Conservation (phyloP, 371 early-diverging fungal genomes). For the Gilbertella persicaria region DNA sequence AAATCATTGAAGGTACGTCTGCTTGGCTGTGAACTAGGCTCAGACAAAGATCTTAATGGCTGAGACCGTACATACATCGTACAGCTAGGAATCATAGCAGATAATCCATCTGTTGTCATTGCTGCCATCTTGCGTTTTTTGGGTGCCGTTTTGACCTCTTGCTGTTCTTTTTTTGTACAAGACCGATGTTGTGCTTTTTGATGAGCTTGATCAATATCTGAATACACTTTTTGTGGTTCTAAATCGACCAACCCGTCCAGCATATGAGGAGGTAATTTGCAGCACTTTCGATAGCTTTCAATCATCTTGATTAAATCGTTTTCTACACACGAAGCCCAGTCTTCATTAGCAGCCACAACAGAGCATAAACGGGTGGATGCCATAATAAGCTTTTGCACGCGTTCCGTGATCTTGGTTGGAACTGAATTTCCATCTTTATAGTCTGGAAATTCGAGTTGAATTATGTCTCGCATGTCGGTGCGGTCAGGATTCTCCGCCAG, state of each 20-base stretch:
- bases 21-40: conserved; percentile 9
- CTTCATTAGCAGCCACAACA: conserved; percentile 44
- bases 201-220: conserved; percentile 13
- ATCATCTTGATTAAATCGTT: conserved; percentile 37
- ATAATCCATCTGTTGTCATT: background rate
- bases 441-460: background rate
- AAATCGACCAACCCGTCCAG: conserved; percentile 20
- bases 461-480: background rate
- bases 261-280: conserved; percentile 3
- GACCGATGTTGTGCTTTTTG: background rate
- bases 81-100: conserved; percentile 17
- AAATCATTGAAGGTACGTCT: conserved; percentile 11
- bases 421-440: background rate
- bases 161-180: background rate
- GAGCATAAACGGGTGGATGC: conserved; percentile 42
- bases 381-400: conserved; percentile 45
- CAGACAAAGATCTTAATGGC: conserved; percentile 20
- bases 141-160: background rate
- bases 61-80: conserved; percentile 25
- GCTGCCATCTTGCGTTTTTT: background rate
- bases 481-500: background rate
- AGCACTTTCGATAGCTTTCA: conserved; percentile 19
- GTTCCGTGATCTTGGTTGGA: conserved; percentile 32
- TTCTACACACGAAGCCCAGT: conserved; percentile 41
- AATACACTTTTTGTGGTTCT: conserved; percentile 12